Percentiles rank a stretch among this genome's conserved stretches.
Conservation (phyloP, 2,329 filamentous ascomycete species). For the Harringtonia aguacate region DNA sequence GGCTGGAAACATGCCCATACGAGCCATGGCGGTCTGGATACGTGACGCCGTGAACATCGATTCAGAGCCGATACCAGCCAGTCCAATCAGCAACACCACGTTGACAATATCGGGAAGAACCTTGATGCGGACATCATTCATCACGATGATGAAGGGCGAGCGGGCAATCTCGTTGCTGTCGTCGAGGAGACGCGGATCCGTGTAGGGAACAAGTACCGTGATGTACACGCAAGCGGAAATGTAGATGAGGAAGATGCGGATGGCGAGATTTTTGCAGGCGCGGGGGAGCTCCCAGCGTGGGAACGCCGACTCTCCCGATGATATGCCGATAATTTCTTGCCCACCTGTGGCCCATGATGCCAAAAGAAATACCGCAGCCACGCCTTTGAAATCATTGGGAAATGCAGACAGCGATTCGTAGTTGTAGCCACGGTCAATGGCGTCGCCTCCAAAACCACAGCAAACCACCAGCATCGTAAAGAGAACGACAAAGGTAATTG, state of each 20-base stretch:
- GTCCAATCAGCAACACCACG: conserved; percentile 24
- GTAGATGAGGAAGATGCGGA: conserved; percentile 12
- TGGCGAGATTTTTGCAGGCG: conserved; percentile 7
- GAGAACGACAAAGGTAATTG: conserved; percentile 10
- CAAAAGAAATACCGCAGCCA: conserved; percentile 65
- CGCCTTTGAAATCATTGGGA: conserved; percentile 62
- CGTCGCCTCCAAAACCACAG: conserved; percentile 8
- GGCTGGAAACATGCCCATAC: conserved; percentile 9
- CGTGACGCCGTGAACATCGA: conserved; percentile 9
- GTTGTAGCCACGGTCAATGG: conserved; percentile 10
- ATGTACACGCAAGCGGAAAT: conserved; percentile 10
- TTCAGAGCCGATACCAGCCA: conserved; percentile 10
- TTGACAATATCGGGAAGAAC: conserved; percentile 52
- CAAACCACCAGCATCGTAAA: conserved; percentile 10
- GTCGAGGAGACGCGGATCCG: conserved; percentile 7
- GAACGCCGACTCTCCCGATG: conserved; percentile 9
- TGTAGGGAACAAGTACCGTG: conserved; percentile 9
- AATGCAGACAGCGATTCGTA: conserved; percentile 21
- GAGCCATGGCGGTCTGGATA: conserved; percentile 9
- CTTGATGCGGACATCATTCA: conserved; percentile 27
- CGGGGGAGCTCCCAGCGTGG: conserved; percentile 13
- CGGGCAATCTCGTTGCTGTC: conserved; percentile 5
- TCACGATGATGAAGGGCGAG: conserved; percentile 32
- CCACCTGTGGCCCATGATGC: conserved; percentile 61
- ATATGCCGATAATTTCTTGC: conserved; percentile 52